phyloP scores from a whole-genome alignment of 1,139 yeast genomes.

The Hemisphaericaspora lyxosophila region DNA sequence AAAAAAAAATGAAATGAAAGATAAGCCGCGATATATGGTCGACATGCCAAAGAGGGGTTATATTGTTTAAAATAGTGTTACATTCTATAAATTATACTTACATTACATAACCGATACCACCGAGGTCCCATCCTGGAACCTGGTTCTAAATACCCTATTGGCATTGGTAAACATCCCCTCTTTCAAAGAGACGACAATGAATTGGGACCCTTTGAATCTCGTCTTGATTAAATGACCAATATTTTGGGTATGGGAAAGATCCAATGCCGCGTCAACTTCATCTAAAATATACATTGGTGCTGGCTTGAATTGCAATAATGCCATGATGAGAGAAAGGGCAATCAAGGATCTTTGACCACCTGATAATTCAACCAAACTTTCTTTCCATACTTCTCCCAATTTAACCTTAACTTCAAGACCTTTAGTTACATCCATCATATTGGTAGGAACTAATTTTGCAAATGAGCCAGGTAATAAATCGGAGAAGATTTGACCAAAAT shows the following conservation, averaged over 20 bases:
- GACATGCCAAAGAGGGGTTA: too few species aligned
- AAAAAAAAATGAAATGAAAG: too few species aligned
- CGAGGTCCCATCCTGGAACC: conserved; percentile 96
- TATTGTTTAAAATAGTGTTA: neutral
- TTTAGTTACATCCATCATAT: conserved; percentile 77
- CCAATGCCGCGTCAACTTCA: conserved; percentile 98
- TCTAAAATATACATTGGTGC: conserved; percentile 98
- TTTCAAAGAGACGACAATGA: conserved; percentile 92
- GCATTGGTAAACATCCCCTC: conserved; percentile 99
- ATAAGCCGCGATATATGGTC: too few species aligned
- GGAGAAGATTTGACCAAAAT: conserved; percentile 89
- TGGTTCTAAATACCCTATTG: conserved; percentile 85
- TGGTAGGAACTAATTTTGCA: conserved; percentile 84
- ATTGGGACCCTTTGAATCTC: conserved; percentile 91
- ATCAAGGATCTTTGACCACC: conserved; percentile 97
- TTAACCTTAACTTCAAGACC: conserved; percentile 92
- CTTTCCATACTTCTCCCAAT: conserved; percentile 93
- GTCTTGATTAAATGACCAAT: conserved; percentile 96
- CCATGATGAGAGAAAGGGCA: conserved; percentile 87
- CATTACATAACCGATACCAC: conserved; percentile 65
- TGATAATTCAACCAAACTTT: conserved; percentile 88
- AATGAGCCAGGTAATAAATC: conserved; percentile 88
- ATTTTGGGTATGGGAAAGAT: conserved; percentile 94
- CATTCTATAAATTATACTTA: neutral
- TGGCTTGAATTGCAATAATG: conserved; percentile 88